Percentiles rank a stretch among this genome's conserved stretches.
phyloP scores from a whole-genome alignment of 2,329 filamentous ascomycete genomes.

The Dichotomopilus funicola region DNA sequence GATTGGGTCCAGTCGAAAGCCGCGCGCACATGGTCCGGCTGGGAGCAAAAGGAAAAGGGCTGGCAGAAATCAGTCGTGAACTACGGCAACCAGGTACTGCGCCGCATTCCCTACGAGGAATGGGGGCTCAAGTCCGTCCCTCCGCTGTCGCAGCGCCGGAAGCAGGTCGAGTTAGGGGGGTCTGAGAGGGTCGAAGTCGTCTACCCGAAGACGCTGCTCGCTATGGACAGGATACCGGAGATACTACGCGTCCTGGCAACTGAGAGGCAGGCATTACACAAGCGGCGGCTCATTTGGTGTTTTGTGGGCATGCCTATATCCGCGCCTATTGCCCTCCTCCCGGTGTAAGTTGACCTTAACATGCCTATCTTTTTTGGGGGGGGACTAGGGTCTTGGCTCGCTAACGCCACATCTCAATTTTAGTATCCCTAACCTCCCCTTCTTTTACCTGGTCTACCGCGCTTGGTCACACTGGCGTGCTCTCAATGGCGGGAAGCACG shows the following conservation, averaged over 20 bases:
- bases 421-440: conserved; percentile 87
- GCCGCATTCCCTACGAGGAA: conserved; percentile 90
- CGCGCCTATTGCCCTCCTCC: conserved; percentile 74
- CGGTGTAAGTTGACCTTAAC: conserved; percentile 58
- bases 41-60: conserved; percentile 76
- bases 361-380: not conserved
- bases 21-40: conserved; percentile 70
- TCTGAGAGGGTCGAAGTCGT: conserved; percentile 64
- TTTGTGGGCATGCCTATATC: conserved; percentile 76
- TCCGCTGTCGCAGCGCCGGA: conserved; percentile 62
- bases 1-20: conserved; percentile 68
- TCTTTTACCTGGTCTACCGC: conserved; percentile 91
- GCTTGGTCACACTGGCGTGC: conserved; percentile 91
- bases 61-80: conserved; percentile 85
- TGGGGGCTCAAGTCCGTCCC: conserved; percentile 96
- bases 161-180: conserved; percentile 56
- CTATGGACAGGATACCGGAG: conserved; percentile 53
- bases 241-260: conserved; percentile 67
- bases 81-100: conserved; percentile 80
- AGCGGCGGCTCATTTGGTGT: conserved; percentile 71
- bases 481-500: conserved; percentile 72
- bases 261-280: conserved; percentile 74
- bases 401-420: conserved; percentile 4
- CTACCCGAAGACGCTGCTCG: conserved; percentile 67
- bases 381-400: not conserved